phyloP scores from a whole-genome alignment of 768 basidiomycete species.

The Rhodotorula paludigena region DNA sequence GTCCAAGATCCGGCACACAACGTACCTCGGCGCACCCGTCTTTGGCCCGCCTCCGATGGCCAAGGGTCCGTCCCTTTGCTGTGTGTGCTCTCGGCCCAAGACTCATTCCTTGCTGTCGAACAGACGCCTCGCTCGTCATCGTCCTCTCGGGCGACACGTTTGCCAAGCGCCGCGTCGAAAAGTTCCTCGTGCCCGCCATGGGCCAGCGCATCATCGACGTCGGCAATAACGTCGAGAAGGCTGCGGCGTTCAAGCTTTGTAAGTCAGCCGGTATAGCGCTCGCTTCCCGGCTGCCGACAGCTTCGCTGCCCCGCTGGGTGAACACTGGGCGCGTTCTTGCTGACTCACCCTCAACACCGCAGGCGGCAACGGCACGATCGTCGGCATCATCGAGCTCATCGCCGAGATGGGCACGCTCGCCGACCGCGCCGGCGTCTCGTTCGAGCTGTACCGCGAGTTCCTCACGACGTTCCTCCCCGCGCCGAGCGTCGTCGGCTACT shows the following conservation, averaged over 20 bases:
- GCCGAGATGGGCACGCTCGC: conserved; percentile 79
- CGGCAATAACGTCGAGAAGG: conserved; percentile 79
- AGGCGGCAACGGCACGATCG: conserved; percentile 14
- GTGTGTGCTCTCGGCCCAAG: not conserved
- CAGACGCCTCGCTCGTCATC: conserved; percentile 62
- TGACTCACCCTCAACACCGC: not conserved
- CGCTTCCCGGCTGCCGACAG: no score
- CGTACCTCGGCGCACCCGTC: conserved; percentile 70
- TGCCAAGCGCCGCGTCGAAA: conserved; percentile 72
- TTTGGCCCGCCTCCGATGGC: conserved; percentile 52
- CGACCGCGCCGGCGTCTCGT: conserved; percentile 73
- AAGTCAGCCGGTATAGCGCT: no score
- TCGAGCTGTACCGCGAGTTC: conserved; percentile 55
- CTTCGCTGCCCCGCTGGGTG: not conserved
- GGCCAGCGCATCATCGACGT: conserved; percentile 68
- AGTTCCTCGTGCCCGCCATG: conserved; percentile 72
- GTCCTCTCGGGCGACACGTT: conserved; percentile 75
- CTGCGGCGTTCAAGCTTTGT: conserved; percentile 70
- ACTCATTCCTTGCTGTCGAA: not conserved
- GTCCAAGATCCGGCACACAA: conserved; percentile 55
- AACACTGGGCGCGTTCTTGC: not conserved
- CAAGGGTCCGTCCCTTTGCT: not conserved
- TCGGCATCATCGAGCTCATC: conserved; percentile 60
- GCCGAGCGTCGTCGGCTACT: conserved; percentile 46
- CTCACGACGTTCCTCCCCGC: conserved; percentile 53